Evolutionary conservation across 2,329 filamentous ascomycete genomes (phyloP), one percentile per base, ranked within the genome.

Genomic region (Aschersonia sp.): DNA sequence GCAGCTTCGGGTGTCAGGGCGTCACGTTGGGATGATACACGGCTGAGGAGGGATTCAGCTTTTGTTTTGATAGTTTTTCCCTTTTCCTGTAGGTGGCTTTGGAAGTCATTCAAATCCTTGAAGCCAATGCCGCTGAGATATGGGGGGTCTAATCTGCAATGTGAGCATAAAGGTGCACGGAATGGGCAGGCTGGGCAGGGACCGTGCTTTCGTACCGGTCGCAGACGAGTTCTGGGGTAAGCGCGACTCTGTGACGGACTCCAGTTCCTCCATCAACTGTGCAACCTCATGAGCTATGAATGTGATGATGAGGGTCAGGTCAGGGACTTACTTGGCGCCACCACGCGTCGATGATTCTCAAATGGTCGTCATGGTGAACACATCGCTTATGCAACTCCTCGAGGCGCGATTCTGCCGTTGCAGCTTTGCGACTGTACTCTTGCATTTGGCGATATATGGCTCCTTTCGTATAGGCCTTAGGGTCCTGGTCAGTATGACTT

Each of bases 401-500:
- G 52, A 96, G 71, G 60, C 86, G 85, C 50, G 79, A 73, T 68
- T 97, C 89, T 52, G 94, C 71, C 41, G 84, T 85, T 49, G 76
- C 74, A 62, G 88, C 89, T 63, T 94, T 87, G 57, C 92, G 82
- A 68, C 94, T 95, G 67, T 94, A 96, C 67, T 97, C 92, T 62
- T 88, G 86, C 88, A 98, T 95, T 68, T 96, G 90, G 50, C 94
- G 87, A 59, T 86, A 83, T 63, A 98, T 95, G 54, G 92, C 92
- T 70, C 95, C 92, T 69, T 97, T 98, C 51, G 63, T 67, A 51
- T 67, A 67, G 47, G 60, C 54, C 64, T 67, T 39, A 6, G 10
- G 33, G 14, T n/a, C 14, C 6, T 12, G 5, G 31, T 47, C 43
- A 49, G 48, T 35, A 12, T n/a, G 11, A 33, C 14, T 31, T 35